Evolutionary conservation across 2,329 filamentous ascomycete species (phyloP).

Genomic region (Ceratocystiopsis sp.): DNA sequence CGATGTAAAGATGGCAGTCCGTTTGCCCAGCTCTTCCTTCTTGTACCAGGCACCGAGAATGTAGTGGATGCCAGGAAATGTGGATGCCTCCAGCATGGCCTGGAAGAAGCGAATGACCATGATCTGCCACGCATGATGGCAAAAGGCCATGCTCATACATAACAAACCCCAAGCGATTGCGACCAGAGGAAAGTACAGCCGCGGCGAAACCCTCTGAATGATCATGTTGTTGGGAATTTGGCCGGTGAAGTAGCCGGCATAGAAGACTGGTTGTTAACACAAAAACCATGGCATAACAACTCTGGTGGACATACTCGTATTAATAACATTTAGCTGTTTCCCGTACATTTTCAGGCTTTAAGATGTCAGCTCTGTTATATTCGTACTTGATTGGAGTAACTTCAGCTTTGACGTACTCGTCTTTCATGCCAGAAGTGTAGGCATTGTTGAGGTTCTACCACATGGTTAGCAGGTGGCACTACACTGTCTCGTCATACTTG

Average conservation of each 20-base stretch:
- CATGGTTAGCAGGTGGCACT: background rate
- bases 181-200: constrained; percentile 1
- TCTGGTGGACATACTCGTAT: constrained; percentile 2
- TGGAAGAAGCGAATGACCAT: constrained; percentile 24
- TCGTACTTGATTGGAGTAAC: background rate
- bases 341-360: background rate
- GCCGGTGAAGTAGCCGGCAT: constrained; percentile 2
- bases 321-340: constrained; percentile 5
- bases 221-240: constrained; percentile 5
- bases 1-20: constrained; percentile 22
- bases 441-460: constrained; percentile 4
- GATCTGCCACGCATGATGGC: constrained; percentile 1
- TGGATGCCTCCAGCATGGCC: constrained; percentile 20
- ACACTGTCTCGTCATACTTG: background rate
- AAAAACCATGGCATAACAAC: background rate
- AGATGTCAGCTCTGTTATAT: background rate
- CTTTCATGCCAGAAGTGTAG: constrained; percentile 4
- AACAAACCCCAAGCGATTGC: constrained; percentile 2
- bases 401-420: constrained; percentile 1
- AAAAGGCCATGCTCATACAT: constrained; percentile 1
- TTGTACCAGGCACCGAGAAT: constrained; percentile 25
- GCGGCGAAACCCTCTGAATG: constrained; percentile 2
- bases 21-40: constrained; percentile 23
- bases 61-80: constrained; percentile 19
- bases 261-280: constrained; percentile 1